Conservation (phyloP, 2,329 filamentous ascomycete genomes). For the Neofusicoccum umdonicola region DNA sequence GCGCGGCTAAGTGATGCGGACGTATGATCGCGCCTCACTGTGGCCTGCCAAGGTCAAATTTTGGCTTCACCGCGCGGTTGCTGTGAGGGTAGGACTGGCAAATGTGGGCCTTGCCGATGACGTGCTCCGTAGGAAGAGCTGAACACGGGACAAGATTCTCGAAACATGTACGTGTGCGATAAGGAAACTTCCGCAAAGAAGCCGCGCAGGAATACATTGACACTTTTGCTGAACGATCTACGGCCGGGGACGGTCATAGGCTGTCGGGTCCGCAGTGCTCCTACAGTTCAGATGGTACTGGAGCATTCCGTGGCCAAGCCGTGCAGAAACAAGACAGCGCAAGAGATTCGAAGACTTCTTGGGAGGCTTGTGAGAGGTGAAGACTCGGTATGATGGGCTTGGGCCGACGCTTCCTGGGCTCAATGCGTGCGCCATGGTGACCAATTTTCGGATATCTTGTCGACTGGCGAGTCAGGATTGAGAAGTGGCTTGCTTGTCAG, state of each 20-base stretch:
- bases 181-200: background rate
- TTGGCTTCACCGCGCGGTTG: constrained; percentile 1
- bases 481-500: background rate
- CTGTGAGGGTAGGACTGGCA: background rate
- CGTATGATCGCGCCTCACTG: background rate
- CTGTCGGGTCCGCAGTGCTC: too few relatives aligned
- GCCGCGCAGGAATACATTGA: background rate
- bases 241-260: background rate
- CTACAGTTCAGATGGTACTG: too few relatives aligned
- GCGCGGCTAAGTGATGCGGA: background rate
- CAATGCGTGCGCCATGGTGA: background rate
- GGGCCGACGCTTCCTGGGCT: background rate
- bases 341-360: background rate
- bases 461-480: background rate
- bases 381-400: background rate
- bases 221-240: background rate
- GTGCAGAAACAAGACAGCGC: background rate
- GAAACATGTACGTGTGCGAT: background rate
- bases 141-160: background rate
- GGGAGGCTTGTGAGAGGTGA: background rate
- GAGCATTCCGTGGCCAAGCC: too few relatives aligned
- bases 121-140: background rate
- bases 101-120: constrained; percentile 5
- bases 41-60: background rate
- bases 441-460: background rate